Base-by-base conservation (phyloP, 805 yeast genomes). In the Saccharomyces mikatae region DNA sequence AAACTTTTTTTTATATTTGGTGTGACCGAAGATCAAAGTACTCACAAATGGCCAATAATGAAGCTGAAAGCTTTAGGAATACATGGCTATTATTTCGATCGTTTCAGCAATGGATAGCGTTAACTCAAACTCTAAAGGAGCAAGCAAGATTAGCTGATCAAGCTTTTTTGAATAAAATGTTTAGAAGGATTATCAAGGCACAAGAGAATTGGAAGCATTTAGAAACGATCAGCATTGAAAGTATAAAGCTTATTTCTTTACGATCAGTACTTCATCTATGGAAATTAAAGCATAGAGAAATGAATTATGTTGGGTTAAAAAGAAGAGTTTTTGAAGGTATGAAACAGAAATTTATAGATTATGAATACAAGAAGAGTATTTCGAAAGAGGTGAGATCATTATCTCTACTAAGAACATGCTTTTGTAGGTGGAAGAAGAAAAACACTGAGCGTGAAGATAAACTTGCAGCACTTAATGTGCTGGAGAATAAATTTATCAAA, bases 401-500 rank as follows among this genome's bases (percentile, higher is more conserved):
- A 17, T 28, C 31, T 26, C 22, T 28, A 24, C 24, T 29, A 21
- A 26, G 14, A 11, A 36, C 30, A 14, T 28, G 13, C n/a, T 44
- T 41, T 8, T n/a, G 32, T 22, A 50, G 21, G 3, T 51, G 53
- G 53, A 14, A n/a, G 4, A 10, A n/a, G 32, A 26, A 14, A 46
- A 24, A n/a, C 26, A 9, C 11, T 11, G 24, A 22, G 11, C 10
- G 13, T 9, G 22, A 41, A 14, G 47, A 46, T 10, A 22, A 51
- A 6, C 32, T 24, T 24, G 17, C 24, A 5, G 30, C 24, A 14
- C 41, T 51, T 6, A 9, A 53, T 41, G 22, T 27, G 36, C 2
- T 59, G 17, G 64, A 61, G 46, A 41, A 51, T 8, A 36, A 31
- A 6, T 57, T 57, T 41, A 41, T 56, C 11, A 55, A 60, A 30